Evolutionary conservation across 495 filamentous ascomycete species (phyloP).

Genomic region (Baudoinia panamericana): DNA sequence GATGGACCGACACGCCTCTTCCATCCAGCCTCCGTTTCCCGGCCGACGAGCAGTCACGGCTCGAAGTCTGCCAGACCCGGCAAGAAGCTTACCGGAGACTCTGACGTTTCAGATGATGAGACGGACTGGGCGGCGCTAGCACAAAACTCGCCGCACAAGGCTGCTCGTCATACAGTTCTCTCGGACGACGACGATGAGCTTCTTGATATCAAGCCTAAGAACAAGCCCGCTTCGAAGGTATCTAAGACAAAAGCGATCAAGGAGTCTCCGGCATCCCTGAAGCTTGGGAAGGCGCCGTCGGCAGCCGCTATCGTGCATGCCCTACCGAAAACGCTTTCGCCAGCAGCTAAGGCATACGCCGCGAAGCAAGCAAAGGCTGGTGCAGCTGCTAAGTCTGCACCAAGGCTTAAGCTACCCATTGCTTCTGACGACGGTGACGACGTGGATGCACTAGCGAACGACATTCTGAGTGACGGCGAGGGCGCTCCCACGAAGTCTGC

Average conservation of each 20-base stretch:
- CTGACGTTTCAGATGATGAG: conserved; percentile 56
- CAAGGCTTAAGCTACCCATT: conserved; percentile 22
- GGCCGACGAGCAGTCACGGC: conserved; percentile 54
- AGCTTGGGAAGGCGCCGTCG: conserved; percentile 20
- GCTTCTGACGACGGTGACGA: conserved; percentile 24
- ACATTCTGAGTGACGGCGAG: conserved; percentile 35
- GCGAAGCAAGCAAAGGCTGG: conserved; percentile 45
- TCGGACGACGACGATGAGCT: conserved; percentile 49
- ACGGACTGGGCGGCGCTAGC: conserved; percentile 82
- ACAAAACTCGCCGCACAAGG: conserved; percentile 44
- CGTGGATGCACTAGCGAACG: conserved; percentile 41
- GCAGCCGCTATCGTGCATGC: conserved; percentile 26
- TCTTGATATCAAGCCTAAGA: conserved; percentile 13
- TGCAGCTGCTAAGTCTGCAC: conserved; percentile 18
- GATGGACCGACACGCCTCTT: conserved; percentile 44
- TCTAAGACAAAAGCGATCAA: conserved; percentile 24
- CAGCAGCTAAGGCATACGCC: conserved; percentile 72
- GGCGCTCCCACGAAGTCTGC: conserved; percentile 29
- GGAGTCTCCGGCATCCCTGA: not conserved
- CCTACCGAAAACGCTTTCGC: conserved; percentile 51
- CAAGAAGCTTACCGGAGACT: conserved; percentile 38
- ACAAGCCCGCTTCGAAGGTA: conserved; percentile 34
- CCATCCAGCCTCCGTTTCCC: conserved; percentile 51
- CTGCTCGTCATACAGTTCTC: conserved; percentile 45
- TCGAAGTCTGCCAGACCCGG: conserved; percentile 24